phyloP scores from a whole-genome alignment of 2,329 filamentous ascomycete species.

The Trichoderma sp. region DNA sequence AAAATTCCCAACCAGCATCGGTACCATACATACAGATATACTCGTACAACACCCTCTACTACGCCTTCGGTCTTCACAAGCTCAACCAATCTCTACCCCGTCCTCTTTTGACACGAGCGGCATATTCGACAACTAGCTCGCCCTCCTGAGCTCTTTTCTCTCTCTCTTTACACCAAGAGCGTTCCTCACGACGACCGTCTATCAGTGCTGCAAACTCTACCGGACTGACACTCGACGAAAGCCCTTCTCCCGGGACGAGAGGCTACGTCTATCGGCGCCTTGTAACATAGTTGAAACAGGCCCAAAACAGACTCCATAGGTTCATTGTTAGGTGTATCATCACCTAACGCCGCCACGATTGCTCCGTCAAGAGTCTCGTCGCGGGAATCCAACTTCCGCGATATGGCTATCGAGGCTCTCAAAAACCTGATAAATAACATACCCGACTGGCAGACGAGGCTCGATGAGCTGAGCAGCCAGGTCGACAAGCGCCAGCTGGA shows the following conservation, averaged over 20 bases:
- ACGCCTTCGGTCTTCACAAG: not conserved
- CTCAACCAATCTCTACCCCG: not conserved
- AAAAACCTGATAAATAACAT: constrained; percentile 56
- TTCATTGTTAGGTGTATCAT: constrained; percentile 31
- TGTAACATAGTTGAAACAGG: not conserved
- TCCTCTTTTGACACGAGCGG: not conserved
- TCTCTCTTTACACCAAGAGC: not conserved
- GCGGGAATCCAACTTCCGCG: constrained; percentile 33
- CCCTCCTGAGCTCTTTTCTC: not conserved
- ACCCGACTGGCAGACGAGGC: constrained; percentile 59
- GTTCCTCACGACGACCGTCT: not conserved
- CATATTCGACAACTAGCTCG: not conserved
- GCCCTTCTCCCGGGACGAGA: not conserved
- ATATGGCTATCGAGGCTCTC: constrained; percentile 57
- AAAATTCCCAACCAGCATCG: not conserved
- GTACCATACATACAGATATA: not conserved
- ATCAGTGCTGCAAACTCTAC: constrained; percentile 16
- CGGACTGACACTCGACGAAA: not conserved
- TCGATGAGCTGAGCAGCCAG: constrained; percentile 62
- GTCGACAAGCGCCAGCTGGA: constrained; percentile 63
- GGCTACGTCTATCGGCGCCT: constrained; percentile 1
- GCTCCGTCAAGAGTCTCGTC: constrained; percentile 33
- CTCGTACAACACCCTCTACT: not conserved
- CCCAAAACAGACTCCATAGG: not conserved
- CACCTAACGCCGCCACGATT: constrained; percentile 33